Conservation (phyloP, 2,329 filamentous ascomycete species). For the Paecilomyces fulvus region DNA sequence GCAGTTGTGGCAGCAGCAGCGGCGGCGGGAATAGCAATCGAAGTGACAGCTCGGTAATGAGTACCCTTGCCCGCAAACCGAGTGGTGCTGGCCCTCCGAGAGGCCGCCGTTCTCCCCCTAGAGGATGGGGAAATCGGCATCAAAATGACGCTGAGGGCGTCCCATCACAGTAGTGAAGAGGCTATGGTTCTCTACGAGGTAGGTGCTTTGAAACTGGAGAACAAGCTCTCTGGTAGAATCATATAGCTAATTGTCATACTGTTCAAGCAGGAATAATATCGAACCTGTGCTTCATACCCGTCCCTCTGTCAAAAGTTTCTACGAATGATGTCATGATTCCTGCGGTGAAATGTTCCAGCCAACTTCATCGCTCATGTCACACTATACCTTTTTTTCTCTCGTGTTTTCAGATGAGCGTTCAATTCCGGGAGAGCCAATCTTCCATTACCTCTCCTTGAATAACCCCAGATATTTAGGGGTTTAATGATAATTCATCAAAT, state of each 20-base stretch:
- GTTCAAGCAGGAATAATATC: background rate
- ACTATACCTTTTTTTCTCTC: background rate
- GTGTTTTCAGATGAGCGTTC: background rate
- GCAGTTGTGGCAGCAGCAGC: slow-evolving; percentile 12
- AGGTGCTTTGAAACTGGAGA: background rate
- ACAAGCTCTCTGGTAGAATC: background rate
- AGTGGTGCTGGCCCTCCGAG: slow-evolving; percentile 11
- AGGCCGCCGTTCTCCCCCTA: slow-evolving; percentile 3
- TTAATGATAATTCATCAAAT: background rate
- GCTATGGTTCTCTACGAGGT: background rate
- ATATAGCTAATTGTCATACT: background rate
- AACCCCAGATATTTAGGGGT: background rate
- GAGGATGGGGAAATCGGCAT: background rate
- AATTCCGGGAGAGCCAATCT: background rate
- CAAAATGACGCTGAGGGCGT: background rate
- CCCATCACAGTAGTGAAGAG: background rate
- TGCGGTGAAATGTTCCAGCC: background rate
- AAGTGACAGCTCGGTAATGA: slow-evolving; percentile 14
- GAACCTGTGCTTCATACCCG: background rate
- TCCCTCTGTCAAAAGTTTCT: background rate
- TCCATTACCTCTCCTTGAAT: background rate
- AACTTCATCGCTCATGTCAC: background rate
- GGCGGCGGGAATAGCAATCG: slow-evolving; percentile 11
- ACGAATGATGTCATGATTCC: background rate
- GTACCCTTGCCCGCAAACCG: slow-evolving; percentile 13